phyloP scores from a whole-genome alignment of 2,329 filamentous ascomycete species.

The Amesomyces nigricolor region DNA sequence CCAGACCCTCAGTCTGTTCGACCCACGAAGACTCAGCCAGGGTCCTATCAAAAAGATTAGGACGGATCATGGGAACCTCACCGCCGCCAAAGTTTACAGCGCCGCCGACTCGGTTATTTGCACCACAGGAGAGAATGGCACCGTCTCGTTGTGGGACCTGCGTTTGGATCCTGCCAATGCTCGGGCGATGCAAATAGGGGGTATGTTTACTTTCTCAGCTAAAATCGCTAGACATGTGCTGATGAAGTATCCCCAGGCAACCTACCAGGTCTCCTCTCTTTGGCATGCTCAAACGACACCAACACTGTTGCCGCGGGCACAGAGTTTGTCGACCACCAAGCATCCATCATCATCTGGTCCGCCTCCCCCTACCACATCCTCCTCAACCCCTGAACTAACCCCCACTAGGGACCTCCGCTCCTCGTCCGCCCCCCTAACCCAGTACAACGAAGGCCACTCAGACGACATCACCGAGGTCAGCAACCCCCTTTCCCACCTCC shows the following conservation, averaged over 20 bases:
- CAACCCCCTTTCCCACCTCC: not conserved
- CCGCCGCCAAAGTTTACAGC: slow-evolving; percentile 54
- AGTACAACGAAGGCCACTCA: slow-evolving; percentile 61
- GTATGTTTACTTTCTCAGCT: slow-evolving; percentile 30
- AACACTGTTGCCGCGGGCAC: slow-evolving; percentile 66
- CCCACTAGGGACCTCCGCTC: slow-evolving; percentile 52
- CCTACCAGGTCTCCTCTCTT: slow-evolving; percentile 47
- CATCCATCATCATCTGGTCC: slow-evolving; percentile 58
- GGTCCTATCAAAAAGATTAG: slow-evolving; percentile 44
- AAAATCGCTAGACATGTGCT: not conserved
- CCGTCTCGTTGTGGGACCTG: slow-evolving; percentile 61
- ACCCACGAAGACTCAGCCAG: slow-evolving; percentile 50
- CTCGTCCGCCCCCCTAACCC: slow-evolving; percentile 40
- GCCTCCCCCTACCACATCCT: slow-evolving; percentile 12
- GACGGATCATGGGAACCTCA: slow-evolving; percentile 57
- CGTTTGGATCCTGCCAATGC: slow-evolving; percentile 39
- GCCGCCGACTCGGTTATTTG: slow-evolving; percentile 49
- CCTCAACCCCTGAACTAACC: slow-evolving; percentile 12
- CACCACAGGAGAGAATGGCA: slow-evolving; percentile 68
- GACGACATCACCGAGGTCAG: slow-evolving; percentile 60
- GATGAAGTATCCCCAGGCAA: slow-evolving; percentile 4
- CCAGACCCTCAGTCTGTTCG: slow-evolving; percentile 61
- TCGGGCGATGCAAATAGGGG: slow-evolving; percentile 41
- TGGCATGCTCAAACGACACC: slow-evolving; percentile 54
- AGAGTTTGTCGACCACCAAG: slow-evolving; percentile 60